Evolutionary conservation across 2,329 filamentous ascomycete genomes (phyloP).

Genomic region (Colletotrichum zoysiae): DNA sequence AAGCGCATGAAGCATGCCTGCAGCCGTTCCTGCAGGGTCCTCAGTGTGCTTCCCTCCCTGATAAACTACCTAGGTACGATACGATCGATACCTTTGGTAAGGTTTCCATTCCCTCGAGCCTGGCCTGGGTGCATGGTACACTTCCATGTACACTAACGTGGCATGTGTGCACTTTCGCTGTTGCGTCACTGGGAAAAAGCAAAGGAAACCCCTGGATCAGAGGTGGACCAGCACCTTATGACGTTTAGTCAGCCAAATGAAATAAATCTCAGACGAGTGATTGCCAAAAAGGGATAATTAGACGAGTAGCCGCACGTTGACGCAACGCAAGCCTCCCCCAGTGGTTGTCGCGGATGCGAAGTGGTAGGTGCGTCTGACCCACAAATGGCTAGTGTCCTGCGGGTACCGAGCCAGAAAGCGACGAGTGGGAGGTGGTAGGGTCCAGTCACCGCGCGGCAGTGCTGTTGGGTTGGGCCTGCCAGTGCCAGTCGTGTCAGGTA

Average conservation of each 20-base stretch:
- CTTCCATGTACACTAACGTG: no score
- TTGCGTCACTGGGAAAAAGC: neutral
- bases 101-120: neutral
- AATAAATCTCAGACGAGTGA: conserved; percentile 27
- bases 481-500: conserved; percentile 19
- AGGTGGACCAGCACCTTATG: conserved; percentile 7
- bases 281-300: conserved; percentile 36
- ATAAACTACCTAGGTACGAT: no score
- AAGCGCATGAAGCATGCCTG: neutral
- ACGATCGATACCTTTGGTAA: neutral
- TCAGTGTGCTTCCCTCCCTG: neutral
- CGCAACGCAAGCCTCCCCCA: conserved; percentile 35
- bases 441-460: conserved; percentile 9
- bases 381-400: conserved; percentile 30
- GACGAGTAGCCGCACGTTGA: conserved; percentile 40
- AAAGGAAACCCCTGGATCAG: neutral
- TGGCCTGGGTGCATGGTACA: no score
- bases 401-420: conserved; percentile 22
- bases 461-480: conserved; percentile 12
- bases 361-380: conserved; percentile 31
- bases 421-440: conserved; percentile 20
- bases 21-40: conserved; percentile 12
- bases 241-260: conserved; percentile 23
- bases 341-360: conserved; percentile 10
- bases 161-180: neutral